Evolutionary conservation across 1,284 basidiomycete genomes (phyloP), one percentile per base, ranked within the genome.

Genomic region (Termitomyces sp.): DNA sequence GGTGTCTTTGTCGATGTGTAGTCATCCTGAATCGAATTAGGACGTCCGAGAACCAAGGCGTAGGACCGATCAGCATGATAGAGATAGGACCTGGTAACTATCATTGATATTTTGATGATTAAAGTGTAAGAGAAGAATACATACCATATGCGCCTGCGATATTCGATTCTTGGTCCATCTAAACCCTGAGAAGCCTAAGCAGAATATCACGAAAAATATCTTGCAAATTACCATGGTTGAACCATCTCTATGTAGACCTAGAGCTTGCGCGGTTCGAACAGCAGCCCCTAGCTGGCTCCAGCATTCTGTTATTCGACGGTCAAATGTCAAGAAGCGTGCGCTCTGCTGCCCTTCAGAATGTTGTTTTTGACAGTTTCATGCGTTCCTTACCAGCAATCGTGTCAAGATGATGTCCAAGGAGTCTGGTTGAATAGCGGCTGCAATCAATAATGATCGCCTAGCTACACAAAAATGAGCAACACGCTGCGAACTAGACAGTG

Each of bases 251-350:
- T 98, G 94, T 34, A 98, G 73, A 15, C 94, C 95, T 39, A 98
- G 84, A 1, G 94, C 94, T 67, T 97, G 94, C 10, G 94, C 95
- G 13, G 94, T 97, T 52, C 94, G 78, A 17, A 98, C 86, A 39
- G 93, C 93, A 1, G 92, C 93, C 46, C 94, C 94, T 10, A 98
- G 77, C 65, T 95, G 91, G 66, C 91, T 94, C 94, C 95, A 98
- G 65, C 92, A 94, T 72, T 97, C 94, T 4, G 91, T 92, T 61
- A 92, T 90, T 52, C 90, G 83, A 40, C 92, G 82, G 65, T 92
- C 88, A 64, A 95, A 87, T 2, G 93, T 93, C 52, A 97, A 77
- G 71, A 96, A 97, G 52, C 95, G 84, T 21, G 93, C 90, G 59
- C 90, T 92, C 92, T 92, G 67, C 0, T 49, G 40, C 36, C n/a